Evolutionary conservation across 805 yeast species (phyloP).

Genomic region (Lipomyces mesembrius): DNA sequence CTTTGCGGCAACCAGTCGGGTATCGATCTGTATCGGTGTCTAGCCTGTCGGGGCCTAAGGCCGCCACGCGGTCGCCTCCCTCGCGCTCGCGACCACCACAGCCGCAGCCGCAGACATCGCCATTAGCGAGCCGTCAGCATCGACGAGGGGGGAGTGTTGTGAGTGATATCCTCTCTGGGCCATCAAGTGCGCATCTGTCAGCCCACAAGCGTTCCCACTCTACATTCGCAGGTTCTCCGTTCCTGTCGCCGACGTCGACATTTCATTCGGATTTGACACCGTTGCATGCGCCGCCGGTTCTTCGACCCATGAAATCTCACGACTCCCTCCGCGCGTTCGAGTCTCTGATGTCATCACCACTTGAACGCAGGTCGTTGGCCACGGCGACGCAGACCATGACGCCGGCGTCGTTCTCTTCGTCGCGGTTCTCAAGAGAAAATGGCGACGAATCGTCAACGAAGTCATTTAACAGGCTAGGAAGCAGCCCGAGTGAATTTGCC

Average conservation of each 20-base stretch:
- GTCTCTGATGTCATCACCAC: constrained; percentile 14
- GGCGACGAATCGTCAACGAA: background rate
- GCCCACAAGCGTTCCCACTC: background rate
- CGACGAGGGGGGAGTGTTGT: constrained; percentile 9
- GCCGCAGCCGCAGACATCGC: constrained; percentile 3
- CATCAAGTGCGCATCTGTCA: background rate
- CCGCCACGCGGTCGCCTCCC: background rate
- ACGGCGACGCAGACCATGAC: background rate
- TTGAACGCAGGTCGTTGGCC: background rate
- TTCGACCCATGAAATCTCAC: constrained; percentile 12
- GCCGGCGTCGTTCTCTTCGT: background rate
- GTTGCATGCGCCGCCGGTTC: background rate
- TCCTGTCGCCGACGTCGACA: background rate
- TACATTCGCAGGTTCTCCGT: background rate
- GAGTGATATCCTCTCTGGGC: background rate
- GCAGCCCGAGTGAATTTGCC: constrained; percentile 22
- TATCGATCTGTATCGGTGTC: background rate
- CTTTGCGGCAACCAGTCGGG: constrained; percentile 4
- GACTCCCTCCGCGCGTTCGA: constrained; percentile 29
- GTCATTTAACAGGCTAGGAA: background rate
- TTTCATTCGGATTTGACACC: background rate
- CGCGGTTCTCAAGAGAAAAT: background rate
- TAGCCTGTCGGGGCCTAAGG: background rate
- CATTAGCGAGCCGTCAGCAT: constrained; percentile 4
- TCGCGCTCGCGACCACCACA: background rate